phyloP scores from a whole-genome alignment of 169 alveolate species.

The Cryptosporidium baileyi region DNA sequence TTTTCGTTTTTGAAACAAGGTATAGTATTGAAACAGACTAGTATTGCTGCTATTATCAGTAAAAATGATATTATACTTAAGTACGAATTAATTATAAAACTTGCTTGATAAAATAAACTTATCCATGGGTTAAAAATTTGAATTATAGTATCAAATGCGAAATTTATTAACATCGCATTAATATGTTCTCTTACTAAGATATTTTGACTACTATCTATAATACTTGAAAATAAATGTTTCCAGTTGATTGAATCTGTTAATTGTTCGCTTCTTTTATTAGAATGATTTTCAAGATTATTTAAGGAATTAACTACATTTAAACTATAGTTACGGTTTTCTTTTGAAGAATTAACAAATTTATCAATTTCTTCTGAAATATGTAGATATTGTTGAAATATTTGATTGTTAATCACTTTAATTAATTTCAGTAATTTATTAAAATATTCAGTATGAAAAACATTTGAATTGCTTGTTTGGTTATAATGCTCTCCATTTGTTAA shows the following conservation, averaged over 20 bases:
- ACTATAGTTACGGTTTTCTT: not conserved
- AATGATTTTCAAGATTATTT: not conserved
- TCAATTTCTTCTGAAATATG: not conserved
- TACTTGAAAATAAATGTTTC: slow-evolving; percentile 12
- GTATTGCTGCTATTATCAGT: slow-evolving; percentile 12
- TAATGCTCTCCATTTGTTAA: not conserved
- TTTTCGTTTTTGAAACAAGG: slow-evolving; percentile 53
- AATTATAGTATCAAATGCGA: slow-evolving; percentile 8
- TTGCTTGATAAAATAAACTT: slow-evolving; percentile 35
- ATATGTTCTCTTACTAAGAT: slow-evolving; percentile 35
- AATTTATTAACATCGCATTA: slow-evolving; percentile 30
- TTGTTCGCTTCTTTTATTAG: not conserved
- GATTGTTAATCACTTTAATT: not conserved
- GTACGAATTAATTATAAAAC: slow-evolving; percentile 41
- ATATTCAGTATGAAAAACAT: not conserved
- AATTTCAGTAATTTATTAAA: not conserved
- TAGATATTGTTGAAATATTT: not conserved
- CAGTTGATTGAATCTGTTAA: slow-evolving; percentile 3
- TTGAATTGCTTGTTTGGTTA: not conserved
- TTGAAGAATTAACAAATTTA: not conserved
- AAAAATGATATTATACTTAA: slow-evolving; percentile 18
- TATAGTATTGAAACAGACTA: slow-evolving; percentile 30
- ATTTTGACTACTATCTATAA: slow-evolving; percentile 10
- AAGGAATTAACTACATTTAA: not conserved
- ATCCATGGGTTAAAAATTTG: slow-evolving; percentile 29